phyloP scores from a whole-genome alignment of 306 rosid genomes.

The Cajanus cajan region DNA sequence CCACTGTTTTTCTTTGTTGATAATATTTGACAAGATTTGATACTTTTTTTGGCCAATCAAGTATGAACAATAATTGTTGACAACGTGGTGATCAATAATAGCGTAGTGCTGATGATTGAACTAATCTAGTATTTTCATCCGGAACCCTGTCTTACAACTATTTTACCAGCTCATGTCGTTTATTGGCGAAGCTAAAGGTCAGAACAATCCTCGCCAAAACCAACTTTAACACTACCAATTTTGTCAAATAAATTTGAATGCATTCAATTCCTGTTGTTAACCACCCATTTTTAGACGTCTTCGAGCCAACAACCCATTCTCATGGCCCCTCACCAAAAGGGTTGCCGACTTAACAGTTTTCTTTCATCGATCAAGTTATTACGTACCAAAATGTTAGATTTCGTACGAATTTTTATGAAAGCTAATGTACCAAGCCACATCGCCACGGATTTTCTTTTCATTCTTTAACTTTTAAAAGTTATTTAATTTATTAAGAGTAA shows the following conservation, averaged over 20 bases:
- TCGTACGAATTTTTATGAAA: no score
- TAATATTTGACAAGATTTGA: not conserved
- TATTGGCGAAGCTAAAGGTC: not conserved
- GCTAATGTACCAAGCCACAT: not conserved
- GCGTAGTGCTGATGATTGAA: not conserved
- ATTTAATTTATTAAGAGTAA: no score
- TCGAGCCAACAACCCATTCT: no score
- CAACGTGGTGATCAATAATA: constrained; percentile 1
- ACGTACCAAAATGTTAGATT: not conserved
- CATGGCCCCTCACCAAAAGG: no score
- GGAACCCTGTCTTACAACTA: not conserved
- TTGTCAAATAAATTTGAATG: not conserved
- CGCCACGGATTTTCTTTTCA: no score
- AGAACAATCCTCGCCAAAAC: not conserved
- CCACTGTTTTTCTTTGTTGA: not conserved
- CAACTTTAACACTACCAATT: not conserved
- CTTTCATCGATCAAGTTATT: not conserved
- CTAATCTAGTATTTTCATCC: not conserved
- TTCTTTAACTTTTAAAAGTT: not conserved
- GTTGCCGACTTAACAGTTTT: not conserved
- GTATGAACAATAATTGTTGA: not conserved
- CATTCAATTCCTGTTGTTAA: constrained; percentile 3
- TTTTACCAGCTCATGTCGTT: not conserved
- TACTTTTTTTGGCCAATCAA: constrained; percentile 7
- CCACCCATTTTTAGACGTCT: no score